Evolutionary conservation across 257 asterid species (phyloP), one percentile per base, ranked within the genome.

Genomic region (Paulownia fortunei): DNA sequence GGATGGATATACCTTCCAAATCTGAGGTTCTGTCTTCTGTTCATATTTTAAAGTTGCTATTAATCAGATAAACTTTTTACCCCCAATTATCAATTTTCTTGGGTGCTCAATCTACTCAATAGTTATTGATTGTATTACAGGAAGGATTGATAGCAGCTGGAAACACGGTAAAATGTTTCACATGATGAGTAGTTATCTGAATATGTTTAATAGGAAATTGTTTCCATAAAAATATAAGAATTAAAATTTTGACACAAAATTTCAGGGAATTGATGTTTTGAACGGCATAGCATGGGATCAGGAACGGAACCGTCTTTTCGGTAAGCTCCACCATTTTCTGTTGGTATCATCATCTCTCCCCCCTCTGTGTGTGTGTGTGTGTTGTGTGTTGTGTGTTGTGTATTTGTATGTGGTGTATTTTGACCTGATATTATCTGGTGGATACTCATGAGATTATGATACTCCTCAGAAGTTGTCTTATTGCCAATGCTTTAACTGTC

Each of bases 221-320:
- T 39, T 32, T 23, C 10, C 34, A 26, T 52, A 26, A 23, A 41
- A 42, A 21, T 72, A 44, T 54, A 36, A 44, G 3, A 32, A 10
- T 30, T 52, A 36, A 46, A 36, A 46, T 54, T 8, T 27, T 41
- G 6, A 41, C 71, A n/a, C 36, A 27, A 76, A 54, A 74, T 87
- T 86, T 64, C 91, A 95, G 99, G 46, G 74, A 9, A 80, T 95
- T 47, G 96, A 91, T 86, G 97, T 93, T 58, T 77, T 95, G 84
- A 95, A 95, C 58, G 99, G 99, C 78, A 95, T 95, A 52, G 99
- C 99, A 44, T 95, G 98, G 98, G 98, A 95, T 76, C 63, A 65
- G 76, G 83, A 84, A 44, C 64, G 68, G 32, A 82, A 85, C 83
- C 96, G 98, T 16, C 23, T 90, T 46, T 93, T 95, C 21, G 89